phyloP scores from a whole-genome alignment of 148 eudicot genomes.

The Amaranthus cruentus region DNA sequence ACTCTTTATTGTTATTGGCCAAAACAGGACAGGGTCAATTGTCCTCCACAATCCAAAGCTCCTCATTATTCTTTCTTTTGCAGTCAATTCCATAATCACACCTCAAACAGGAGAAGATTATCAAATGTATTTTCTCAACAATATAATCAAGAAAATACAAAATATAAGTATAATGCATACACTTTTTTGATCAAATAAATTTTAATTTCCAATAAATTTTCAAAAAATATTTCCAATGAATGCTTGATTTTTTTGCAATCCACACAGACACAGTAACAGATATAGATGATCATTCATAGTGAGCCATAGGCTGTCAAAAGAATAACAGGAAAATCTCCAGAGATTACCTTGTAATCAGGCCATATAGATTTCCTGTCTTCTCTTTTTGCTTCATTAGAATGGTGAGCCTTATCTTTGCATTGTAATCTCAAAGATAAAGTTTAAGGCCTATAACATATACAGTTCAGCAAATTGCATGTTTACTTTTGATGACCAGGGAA shows the following conservation, averaged over 20 bases:
- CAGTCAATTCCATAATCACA: background rate
- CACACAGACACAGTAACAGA: background rate
- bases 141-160: background rate
- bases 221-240: too few species aligned
- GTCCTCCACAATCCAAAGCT: background rate
- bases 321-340: slow-evolving; percentile 17
- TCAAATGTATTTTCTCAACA: background rate
- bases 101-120: background rate
- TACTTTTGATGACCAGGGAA: slow-evolving; percentile 5
- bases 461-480: slow-evolving; percentile 9
- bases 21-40: background rate
- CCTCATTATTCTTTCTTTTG: background rate
- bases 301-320: slow-evolving; percentile 15
- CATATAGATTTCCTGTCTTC: slow-evolving; percentile 17
- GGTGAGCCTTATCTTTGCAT: slow-evolving; percentile 13
- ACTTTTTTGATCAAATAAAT: too few species aligned
- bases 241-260: background rate
- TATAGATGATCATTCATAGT: background rate
- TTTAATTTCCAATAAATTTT: too few species aligned
- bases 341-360: slow-evolving; percentile 13
- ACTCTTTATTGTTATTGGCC: background rate
- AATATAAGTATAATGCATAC: too few species aligned
- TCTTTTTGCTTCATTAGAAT: slow-evolving; percentile 7
- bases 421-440: background rate
- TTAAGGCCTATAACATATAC: slow-evolving; percentile 14